A percentile compares a stretch with the other conserved stretches of the same genome.
phyloP scores from a whole-genome alignment of 257 asterid species.

The Nemophila menziesii region DNA sequence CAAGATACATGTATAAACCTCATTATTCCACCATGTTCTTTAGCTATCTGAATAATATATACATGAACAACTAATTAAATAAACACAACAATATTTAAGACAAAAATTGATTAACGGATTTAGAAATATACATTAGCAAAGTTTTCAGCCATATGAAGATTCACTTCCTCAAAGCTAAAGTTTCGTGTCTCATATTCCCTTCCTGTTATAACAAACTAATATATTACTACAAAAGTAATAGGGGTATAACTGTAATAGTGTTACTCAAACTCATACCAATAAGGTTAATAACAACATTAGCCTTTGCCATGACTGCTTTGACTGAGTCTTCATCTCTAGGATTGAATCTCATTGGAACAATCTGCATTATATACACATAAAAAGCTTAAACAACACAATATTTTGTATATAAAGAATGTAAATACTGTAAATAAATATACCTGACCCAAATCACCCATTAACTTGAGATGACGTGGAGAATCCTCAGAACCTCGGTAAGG shows the following conservation, averaged over 20 bases:
- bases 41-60: conserved; percentile 55
- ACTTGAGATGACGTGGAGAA: conserved; percentile 85
- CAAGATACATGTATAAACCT: conserved; percentile 85
- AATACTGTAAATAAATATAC: conserved; percentile 19
- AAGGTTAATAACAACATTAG: conserved; percentile 94
- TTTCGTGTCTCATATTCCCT: conserved; percentile 93
- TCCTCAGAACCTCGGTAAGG: conserved; percentile 98
- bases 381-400: not conserved
- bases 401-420: not conserved
- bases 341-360: conserved; percentile 89
- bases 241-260: not conserved
- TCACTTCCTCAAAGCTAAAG: conserved; percentile 88
- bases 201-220: conserved; percentile 40
- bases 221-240: not conserved
- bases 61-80: conserved; percentile 1
- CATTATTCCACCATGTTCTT: conserved; percentile 93
- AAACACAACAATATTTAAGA: no score
- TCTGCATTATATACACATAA: conserved; percentile 31
- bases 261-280: conserved; percentile 43
- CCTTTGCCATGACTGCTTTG: conserved; percentile 98
- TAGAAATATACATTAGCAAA: conserved; percentile 61
- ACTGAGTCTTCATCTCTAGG: conserved; percentile 87
- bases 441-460: conserved; percentile 99
- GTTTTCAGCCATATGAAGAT: conserved; percentile 76
- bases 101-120: not conserved